phyloP scores from a whole-genome alignment of 441 rosid species.

The Adansonia madagascariensis region DNA sequence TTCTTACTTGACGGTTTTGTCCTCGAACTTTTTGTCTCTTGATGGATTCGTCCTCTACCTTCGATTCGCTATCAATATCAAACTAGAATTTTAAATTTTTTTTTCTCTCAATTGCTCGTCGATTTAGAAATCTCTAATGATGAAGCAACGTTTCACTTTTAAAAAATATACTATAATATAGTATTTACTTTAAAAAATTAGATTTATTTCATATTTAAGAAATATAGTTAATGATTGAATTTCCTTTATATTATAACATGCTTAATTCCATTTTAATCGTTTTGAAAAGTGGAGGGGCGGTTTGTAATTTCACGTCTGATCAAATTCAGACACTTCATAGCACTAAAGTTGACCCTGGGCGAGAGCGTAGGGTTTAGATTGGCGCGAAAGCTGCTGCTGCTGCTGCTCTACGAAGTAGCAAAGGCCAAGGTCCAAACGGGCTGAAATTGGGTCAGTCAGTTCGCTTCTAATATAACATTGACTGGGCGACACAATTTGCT shows the following conservation, averaged over 20 bases:
- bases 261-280: neutral
- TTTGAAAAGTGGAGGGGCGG: neutral
- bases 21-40: neutral
- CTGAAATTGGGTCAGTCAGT: neutral
- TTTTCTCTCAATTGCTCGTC: neutral
- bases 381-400: neutral
- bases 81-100: neutral
- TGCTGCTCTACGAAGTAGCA: neutral
- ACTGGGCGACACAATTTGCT: no score
- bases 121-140: neutral
- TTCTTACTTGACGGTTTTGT: constrained; percentile 22
- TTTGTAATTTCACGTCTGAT: neutral
- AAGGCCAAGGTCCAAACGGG: neutral
- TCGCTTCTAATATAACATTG: neutral
- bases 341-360: neutral
- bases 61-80: neutral
- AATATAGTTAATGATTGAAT: neutral
- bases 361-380: neutral
- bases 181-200: no score
- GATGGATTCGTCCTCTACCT: neutral
- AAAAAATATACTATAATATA: no score
- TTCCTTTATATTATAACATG: neutral
- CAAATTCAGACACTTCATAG: neutral
- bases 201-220: neutral
- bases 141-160: neutral